phyloP scores from a whole-genome alignment of 768 basidiomycete species.

The Rubroboletus pulcherrimus region DNA sequence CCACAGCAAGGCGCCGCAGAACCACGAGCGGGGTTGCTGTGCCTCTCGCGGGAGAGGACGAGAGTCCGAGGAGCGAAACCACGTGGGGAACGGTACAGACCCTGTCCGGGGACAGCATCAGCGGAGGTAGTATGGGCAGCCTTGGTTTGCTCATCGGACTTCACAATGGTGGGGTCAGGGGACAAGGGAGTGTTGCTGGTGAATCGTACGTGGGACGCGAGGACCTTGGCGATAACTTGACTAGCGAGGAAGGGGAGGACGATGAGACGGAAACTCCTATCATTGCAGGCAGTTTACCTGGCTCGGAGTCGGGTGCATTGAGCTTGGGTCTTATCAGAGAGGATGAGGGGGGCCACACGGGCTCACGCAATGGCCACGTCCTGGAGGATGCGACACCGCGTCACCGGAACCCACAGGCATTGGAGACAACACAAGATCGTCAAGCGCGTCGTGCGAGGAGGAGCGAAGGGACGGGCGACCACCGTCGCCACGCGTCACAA shows the following conservation, averaged over 20 bases:
- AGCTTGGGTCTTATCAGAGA: conserved; percentile 31
- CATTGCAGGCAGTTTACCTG: conserved; percentile 19
- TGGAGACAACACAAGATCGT: conserved; percentile 14
- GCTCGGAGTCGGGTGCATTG: conserved; percentile 18
- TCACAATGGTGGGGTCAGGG: conserved; percentile 28
- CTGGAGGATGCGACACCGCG: conserved; percentile 10
- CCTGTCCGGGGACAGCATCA: conserved; percentile 15
- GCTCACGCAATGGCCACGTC: conserved; percentile 8
- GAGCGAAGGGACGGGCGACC: conserved; percentile 15
- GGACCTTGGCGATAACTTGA: conserved; percentile 7
- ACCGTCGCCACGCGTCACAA: conserved; percentile 22
- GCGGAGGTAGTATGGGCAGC: conserved; percentile 25
- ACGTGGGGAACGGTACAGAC: conserved; percentile 36
- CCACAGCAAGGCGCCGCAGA: conserved; percentile 5
- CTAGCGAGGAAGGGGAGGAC: conserved; percentile 17
- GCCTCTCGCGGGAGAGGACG: conserved; percentile 17
- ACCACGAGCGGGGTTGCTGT: conserved; percentile 6
- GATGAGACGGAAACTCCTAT: conserved; percentile 20
- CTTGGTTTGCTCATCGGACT: conserved; percentile 30
- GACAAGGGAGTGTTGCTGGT: conserved; percentile 19
- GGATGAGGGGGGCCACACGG: conserved; percentile 25
- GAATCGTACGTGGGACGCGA: conserved; percentile 19
- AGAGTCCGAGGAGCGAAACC: conserved; percentile 33
- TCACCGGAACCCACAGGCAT: conserved; percentile 15
- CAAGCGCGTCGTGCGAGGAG: conserved; percentile 23